These are phyloP conservation scores for Penicillium egyptiacum DNA, from an alignment of 495 filamentous ascomycete genomes.

Conservation along the genomic window DNA sequence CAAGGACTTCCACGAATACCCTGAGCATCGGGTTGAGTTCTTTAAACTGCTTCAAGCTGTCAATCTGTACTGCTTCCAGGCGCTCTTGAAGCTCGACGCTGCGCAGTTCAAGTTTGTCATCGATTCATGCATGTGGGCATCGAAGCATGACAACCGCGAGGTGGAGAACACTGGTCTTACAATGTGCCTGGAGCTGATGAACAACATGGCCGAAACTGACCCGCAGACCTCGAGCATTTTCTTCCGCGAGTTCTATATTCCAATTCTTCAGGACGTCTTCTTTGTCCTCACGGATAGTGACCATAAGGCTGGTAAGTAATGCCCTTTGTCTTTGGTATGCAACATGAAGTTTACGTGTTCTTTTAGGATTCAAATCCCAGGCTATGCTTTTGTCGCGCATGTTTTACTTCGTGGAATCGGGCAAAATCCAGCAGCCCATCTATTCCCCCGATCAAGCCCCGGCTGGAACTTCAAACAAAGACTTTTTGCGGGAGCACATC, in stretches of 20 bases:
- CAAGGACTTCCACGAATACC: constrained; percentile 99
- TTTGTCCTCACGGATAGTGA: constrained; percentile 97
- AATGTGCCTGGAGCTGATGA: constrained; percentile 98
- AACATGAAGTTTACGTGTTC: constrained; percentile 9
- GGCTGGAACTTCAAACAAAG: constrained; percentile 79
- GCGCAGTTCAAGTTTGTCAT: constrained; percentile 99
- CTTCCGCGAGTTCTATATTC: constrained; percentile 94
- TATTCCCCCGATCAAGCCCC: constrained; percentile 80
- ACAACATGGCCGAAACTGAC: constrained; percentile 94
- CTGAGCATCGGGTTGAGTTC: constrained; percentile 96
- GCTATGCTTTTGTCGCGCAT: constrained; percentile 89
- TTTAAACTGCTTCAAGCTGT: constrained; percentile 95
- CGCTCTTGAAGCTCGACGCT: constrained; percentile 88
- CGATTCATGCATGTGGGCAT: constrained; percentile 98
- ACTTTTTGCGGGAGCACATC: constrained; percentile 86
- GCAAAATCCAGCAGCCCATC: constrained; percentile 88
- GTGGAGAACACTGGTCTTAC: constrained; percentile 96
- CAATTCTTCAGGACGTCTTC: constrained; percentile 96
- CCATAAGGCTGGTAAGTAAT: constrained; percentile 79
- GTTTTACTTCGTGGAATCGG: constrained; percentile 85
- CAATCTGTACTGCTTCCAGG: constrained; percentile 94
- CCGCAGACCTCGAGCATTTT: constrained; percentile 82
- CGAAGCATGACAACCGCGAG: constrained; percentile 98
- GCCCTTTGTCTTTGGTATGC: background rate
- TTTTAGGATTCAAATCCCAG: constrained; percentile 86